Percentiles rank a stretch among this genome's conserved stretches.
phyloP scores from a whole-genome alignment of 2,329 filamentous ascomycete species.

The Fusarium sp. region DNA sequence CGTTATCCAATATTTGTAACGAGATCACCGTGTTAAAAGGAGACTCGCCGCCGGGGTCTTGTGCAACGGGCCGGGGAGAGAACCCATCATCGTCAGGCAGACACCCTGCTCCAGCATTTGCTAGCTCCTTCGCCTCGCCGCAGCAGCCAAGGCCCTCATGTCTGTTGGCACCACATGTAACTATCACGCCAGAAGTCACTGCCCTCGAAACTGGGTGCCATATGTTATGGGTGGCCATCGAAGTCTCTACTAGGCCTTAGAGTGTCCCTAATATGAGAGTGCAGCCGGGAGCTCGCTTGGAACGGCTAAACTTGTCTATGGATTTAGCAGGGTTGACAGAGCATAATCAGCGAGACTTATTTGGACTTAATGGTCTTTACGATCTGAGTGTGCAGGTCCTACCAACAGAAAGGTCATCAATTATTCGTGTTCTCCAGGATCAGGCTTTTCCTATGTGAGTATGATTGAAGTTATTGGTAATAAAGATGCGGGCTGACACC shows the following conservation, averaged over 20 bases:
- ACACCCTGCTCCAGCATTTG: neutral
- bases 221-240: constrained; percentile 61
- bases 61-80: constrained; percentile 4
- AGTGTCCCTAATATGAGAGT: neutral
- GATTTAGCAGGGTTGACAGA: constrained; percentile 13
- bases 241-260: constrained; percentile 55
- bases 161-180: constrained; percentile 57
- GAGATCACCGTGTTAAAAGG: constrained; percentile 1
- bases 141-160: constrained; percentile 3
- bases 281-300: neutral
- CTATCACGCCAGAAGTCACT: constrained; percentile 56
- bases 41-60: neutral
- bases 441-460: constrained; percentile 56
- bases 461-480: neutral
- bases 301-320: constrained; percentile 16
- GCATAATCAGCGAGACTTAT: constrained; percentile 37
- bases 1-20: constrained; percentile 37
- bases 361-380: constrained; percentile 61
- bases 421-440: constrained; percentile 61
- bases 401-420: constrained; percentile 53
- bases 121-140: neutral
- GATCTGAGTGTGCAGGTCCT: constrained; percentile 60
- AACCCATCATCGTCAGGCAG: neutral
- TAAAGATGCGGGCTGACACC: constrained; percentile 25
- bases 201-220: constrained; percentile 49